These are phyloP conservation scores for Capronia americana DNA, from an alignment of 2,329 filamentous ascomycete species.

Conservation along the genomic window DNA sequence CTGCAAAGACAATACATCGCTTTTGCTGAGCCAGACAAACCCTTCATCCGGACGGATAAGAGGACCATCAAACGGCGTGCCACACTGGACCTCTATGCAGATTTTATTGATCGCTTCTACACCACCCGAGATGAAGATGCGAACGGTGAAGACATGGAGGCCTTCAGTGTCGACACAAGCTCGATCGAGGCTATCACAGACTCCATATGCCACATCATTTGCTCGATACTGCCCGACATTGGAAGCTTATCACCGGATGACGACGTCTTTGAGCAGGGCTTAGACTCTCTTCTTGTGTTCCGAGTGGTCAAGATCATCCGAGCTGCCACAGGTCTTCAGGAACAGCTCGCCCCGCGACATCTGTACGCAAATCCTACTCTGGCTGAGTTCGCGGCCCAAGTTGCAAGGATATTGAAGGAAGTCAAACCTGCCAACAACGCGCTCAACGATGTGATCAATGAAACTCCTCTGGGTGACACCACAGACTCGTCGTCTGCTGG, in stretches of 20 bases:
- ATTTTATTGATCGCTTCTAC: constrained; percentile 15
- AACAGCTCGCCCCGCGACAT: constrained; percentile 45
- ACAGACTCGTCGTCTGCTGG: background rate
- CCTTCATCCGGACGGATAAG: constrained; percentile 56
- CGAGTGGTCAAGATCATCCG: constrained; percentile 44
- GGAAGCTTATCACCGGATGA: background rate
- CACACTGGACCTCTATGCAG: constrained; percentile 42
- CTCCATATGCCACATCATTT: background rate
- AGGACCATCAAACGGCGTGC: constrained; percentile 53
- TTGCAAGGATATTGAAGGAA: constrained; percentile 6
- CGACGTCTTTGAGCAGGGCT: constrained; percentile 37
- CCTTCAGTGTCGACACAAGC: background rate
- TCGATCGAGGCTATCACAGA: background rate
- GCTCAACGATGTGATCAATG: background rate
- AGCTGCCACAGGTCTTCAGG: constrained; percentile 42
- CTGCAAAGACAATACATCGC: constrained; percentile 53
- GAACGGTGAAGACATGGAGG: background rate
- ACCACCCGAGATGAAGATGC: background rate
- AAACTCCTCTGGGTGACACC: background rate
- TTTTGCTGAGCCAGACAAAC: constrained; percentile 51
- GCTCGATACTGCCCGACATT: background rate
- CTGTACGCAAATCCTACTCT: constrained; percentile 44
- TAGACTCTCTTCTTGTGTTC: constrained; percentile 46
- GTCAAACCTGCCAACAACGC: background rate
- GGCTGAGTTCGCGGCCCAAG: background rate